These are phyloP conservation scores for Neonectria ditissima DNA, from an alignment of 2,329 filamentous ascomycete species.

Conservation along the genomic window DNA sequence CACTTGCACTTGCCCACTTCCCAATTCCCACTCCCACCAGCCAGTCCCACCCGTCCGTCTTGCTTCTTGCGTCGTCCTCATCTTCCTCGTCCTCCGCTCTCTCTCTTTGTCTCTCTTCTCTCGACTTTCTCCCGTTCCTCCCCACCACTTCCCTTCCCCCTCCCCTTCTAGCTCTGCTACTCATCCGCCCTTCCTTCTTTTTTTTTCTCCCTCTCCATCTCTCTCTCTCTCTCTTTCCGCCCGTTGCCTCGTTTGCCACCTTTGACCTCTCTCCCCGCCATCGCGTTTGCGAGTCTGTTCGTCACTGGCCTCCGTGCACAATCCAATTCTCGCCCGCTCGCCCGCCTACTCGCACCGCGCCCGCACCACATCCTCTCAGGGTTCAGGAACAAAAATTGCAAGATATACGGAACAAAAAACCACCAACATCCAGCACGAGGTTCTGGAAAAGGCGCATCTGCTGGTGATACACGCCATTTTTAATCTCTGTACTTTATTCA, in stretches of 20 bases:
- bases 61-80: slow-evolving; percentile 44
- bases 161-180: slow-evolving; percentile 38
- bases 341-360: slow-evolving; percentile 31
- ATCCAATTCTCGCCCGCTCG: slow-evolving; percentile 19
- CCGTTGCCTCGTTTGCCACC: slow-evolving; percentile 45
- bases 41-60: slow-evolving; percentile 26
- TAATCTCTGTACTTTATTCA: slow-evolving; percentile 46
- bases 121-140: slow-evolving; percentile 46
- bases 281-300: slow-evolving; percentile 40
- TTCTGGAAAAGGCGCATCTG: slow-evolving; percentile 46
- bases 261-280: slow-evolving; percentile 29
- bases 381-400: slow-evolving; percentile 28
- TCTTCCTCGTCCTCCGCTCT: slow-evolving; percentile 47
- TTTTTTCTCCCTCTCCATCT: slow-evolving; percentile 47
- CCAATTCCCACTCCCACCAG: slow-evolving; percentile 16
- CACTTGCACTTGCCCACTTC: slow-evolving; percentile 26
- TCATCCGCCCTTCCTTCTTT: slow-evolving; percentile 47
- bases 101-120: slow-evolving; percentile 48
- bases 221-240: slow-evolving; percentile 45
- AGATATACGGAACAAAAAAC: slow-evolving; percentile 39
- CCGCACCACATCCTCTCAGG: slow-evolving; percentile 16
- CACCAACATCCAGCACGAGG: slow-evolving; percentile 37
- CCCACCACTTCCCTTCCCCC: slow-evolving; percentile 49
- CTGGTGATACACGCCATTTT: slow-evolving; percentile 44
- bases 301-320: slow-evolving; percentile 30